Base-by-base conservation (phyloP, 768 basidiomycete species). In the Exsudoporus frostii region DNA sequence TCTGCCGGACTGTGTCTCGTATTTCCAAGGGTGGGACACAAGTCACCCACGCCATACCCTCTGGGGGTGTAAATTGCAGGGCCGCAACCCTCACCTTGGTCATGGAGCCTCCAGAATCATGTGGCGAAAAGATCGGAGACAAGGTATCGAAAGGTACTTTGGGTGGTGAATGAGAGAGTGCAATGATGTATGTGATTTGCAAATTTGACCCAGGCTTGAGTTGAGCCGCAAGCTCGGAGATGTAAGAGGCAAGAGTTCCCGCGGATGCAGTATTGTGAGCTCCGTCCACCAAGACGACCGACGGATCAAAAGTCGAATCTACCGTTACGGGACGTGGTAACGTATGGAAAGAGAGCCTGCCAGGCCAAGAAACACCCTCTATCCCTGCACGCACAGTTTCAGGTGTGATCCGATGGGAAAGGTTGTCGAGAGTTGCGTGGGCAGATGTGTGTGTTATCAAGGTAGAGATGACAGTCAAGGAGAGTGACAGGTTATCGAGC, bases 41-140 rank as follows among this genome's bases (percentile, higher is more conserved):
- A 34, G 74, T 79, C 24, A 98, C 85, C 97, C 97, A 99, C 0
- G 95, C 92, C 97, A 99, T 98, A 3, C 86, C 90, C 4, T 86
- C 89, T 0, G 93, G 90, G 5, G 81, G 83, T 2, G 84, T 78
- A 67, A 95, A 96, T 15, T 68, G 67, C 20, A 87, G 63, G 1
- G 83, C 72, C 3, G 85, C 86, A 19, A 87, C 74, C 22, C 67
- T 71, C 15, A 76, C 62, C 22, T 71, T 71, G n/a, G 78, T 62
- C 57, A 29, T 61, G 38, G 55, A 41, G 15, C 50, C 22, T 32
- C 57, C 33, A 24, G 66, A 62, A 36, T 77, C 62, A 13, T 64
- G 70, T 3, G 73, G 66, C 2, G 77, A 70, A 8, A 96, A 67
- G 11, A 98, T 74, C 1, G 88, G 88, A 3, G 73, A 67, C 17